Base-by-base conservation (phyloP, 108 stramenopile species). In the Aurantiochytrium sp. region DNA sequence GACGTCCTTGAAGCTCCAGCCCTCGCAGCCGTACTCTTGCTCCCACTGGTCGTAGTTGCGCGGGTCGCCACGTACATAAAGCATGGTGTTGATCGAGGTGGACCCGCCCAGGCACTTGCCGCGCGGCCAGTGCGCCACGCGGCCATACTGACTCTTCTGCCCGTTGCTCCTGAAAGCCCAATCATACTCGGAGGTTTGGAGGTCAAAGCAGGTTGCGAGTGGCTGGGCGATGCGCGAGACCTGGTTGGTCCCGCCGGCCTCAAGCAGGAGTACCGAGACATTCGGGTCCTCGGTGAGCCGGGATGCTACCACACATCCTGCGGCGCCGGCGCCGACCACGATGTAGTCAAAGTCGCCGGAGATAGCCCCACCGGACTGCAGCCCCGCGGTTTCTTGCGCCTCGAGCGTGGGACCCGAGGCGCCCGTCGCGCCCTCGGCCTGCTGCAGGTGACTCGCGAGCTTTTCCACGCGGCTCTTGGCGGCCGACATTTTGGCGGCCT, bases 311-410 rank as follows among this genome's bases (percentile, higher is more conserved):
- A 95, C 90, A 59, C 94, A 93, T 0, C 96, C 96, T 22, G 94
- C 93, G 3, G 93, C 89, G 22, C 96, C 96, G 17, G 92, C 95
- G 68, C 96, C 96, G 6, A 95, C 93, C 50, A 96, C 88, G 50
- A 96, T 93, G 87, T 95, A 96, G 52, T 96, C 94, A 86, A 91
- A 94, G 6, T 41, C 45, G 42, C 42, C 73, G 10, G 45, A 2
- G n/a, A 81, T 37, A 15, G 8, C 73, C 36, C 73, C 73, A 21
- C 73, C 59, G 0, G 59, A 34, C 24, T 65, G 59, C 1, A 65
- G 34, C 12, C 59, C 59, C 59, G 59, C 27, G 24, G 59, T 65
- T 65, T 65, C 59, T 65, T 65, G 59, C 32, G 59, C 59, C 34
- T 30, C 59, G 34, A 65, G 59, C 6, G 32, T 34, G 8, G 27